Evolutionary conservation across 2,329 filamentous ascomycete species (phyloP).

Genomic region (Beauveria scarabaeidicola): DNA sequence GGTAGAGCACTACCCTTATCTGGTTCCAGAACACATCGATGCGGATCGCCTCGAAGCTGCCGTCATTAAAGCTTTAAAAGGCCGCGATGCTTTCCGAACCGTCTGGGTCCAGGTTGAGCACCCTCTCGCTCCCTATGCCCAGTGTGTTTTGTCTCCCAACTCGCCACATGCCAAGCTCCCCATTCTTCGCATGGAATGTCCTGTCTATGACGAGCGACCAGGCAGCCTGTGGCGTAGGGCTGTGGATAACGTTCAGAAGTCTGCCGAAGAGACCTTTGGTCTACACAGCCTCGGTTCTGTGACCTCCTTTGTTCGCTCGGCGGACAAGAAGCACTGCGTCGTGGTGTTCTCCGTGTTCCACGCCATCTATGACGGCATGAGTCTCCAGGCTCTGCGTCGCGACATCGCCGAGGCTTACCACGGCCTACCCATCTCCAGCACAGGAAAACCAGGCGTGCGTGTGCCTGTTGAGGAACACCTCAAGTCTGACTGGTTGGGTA

Average conservation of each 20-base stretch:
- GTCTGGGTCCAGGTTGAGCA: slow-evolving; percentile 13
- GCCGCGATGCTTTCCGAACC: slow-evolving; percentile 13
- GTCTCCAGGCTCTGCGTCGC: slow-evolving; percentile 3
- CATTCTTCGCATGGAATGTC: slow-evolving; percentile 2
- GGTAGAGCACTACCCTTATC: slow-evolving; percentile 12
- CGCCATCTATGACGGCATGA: slow-evolving; percentile 18
- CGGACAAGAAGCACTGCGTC: slow-evolving; percentile 10
- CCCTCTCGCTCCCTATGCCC: slow-evolving; percentile 12
- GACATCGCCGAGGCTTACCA: slow-evolving; percentile 10
- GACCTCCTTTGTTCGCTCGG: slow-evolving; percentile 8
- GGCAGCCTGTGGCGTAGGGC: slow-evolving; percentile 8
- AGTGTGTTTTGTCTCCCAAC: slow-evolving; percentile 10
- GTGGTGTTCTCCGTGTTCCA: slow-evolving; percentile 27
- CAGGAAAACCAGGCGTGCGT: slow-evolving; percentile 9
- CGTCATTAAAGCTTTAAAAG: slow-evolving; percentile 6
- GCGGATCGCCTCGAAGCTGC: slow-evolving; percentile 11
- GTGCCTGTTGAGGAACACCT: slow-evolving; percentile 10
- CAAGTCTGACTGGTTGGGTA: slow-evolving; percentile 11
- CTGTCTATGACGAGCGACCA: background rate
- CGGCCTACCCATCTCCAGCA: slow-evolving; percentile 6
- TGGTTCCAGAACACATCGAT: slow-evolving; percentile 11
- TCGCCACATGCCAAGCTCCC: slow-evolving; percentile 3
- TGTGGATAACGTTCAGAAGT: slow-evolving; percentile 6
- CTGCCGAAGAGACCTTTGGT: slow-evolving; percentile 9
- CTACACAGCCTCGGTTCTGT: slow-evolving; percentile 9